phyloP scores from a whole-genome alignment of 1,284 basidiomycete species.

The Grifola frondosa region DNA sequence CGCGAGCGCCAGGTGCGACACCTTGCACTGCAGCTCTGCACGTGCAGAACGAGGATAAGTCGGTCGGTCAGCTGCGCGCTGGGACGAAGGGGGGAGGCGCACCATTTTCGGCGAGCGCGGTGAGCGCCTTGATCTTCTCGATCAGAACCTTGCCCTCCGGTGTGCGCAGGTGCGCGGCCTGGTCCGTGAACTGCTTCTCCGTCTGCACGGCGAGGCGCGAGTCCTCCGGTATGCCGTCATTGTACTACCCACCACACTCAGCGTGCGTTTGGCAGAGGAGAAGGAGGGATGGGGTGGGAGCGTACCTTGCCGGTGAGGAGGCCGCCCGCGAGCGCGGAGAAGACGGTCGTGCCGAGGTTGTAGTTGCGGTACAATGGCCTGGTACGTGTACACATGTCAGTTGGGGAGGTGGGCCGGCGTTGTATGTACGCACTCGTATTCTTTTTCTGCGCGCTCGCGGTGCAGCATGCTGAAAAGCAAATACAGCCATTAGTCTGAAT shows the following conservation, averaged over 20 bases:
- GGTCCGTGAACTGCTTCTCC: conserved; percentile 37
- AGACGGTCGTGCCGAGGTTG: conserved; percentile 67
- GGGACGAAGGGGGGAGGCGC: conserved; percentile 1
- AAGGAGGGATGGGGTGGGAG: not conserved
- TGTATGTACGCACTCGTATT: conserved; percentile 58
- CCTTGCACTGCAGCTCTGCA: conserved; percentile 52
- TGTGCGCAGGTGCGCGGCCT: conserved; percentile 26
- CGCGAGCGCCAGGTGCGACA: conserved; percentile 68
- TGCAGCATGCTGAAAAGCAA: conserved; percentile 56
- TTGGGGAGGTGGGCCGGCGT: not conserved
- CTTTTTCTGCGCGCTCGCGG: conserved; percentile 75
- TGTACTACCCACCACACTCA: conserved; percentile 39
- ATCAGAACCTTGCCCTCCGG: conserved; percentile 64
- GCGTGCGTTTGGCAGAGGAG: not conserved
- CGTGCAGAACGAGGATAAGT: not conserved
- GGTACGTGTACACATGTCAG: not conserved
- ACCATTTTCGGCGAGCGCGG: conserved; percentile 60
- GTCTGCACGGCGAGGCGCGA: conserved; percentile 61
- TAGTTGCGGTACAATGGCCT: conserved; percentile 62
- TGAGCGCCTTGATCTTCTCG: conserved; percentile 65
- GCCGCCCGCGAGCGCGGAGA: conserved; percentile 73
- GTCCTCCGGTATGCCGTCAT: conserved; percentile 50
- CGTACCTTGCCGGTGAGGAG: conserved; percentile 70
- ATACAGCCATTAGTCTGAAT: not conserved
- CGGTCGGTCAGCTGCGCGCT: not conserved